Evolutionary conservation across 371 early-diverging fungal genomes (phyloP).

Genomic region (Apophysomyces sp.): DNA sequence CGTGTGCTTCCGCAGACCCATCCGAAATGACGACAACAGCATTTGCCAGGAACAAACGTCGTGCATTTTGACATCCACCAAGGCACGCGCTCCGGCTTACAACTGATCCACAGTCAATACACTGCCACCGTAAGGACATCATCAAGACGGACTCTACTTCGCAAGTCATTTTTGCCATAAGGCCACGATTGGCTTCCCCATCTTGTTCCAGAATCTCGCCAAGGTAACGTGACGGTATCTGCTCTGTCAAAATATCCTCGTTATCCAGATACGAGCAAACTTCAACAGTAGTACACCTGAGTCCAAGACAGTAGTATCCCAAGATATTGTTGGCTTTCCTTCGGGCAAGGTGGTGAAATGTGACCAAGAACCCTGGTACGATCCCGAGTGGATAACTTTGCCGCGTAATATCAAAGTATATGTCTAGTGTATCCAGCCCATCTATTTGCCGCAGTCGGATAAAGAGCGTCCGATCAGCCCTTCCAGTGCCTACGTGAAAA

Average conservation of each 20-base stretch:
- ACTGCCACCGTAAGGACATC: conserved; percentile 20
- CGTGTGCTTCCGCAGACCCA: conserved; percentile 19
- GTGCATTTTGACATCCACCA: conserved; percentile 17
- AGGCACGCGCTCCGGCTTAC: conserved; percentile 18
- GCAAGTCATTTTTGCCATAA: not conserved
- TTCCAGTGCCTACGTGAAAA: conserved; percentile 24
- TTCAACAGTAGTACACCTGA: conserved; percentile 3
- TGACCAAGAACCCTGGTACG: conserved; percentile 23
- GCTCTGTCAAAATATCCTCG: not conserved
- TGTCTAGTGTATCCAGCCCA: conserved; percentile 21
- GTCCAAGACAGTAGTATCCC: conserved; percentile 1
- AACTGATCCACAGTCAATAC: conserved; percentile 20
- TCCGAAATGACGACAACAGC: conserved; percentile 21
- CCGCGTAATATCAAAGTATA: conserved; percentile 21
- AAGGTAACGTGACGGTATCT: not conserved
- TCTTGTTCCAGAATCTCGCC: not conserved
- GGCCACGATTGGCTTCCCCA: not conserved
- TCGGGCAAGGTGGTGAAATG: conserved; percentile 18
- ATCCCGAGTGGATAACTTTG: conserved; percentile 26
- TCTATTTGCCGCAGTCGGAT: conserved; percentile 27
- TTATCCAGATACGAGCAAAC: not conserved
- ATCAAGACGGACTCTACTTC: not conserved
- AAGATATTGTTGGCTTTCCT: not conserved
- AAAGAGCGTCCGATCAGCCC: conserved; percentile 16
- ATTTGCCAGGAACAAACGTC: conserved; percentile 15